Percentiles rank a stretch among this genome's conserved stretches.
phyloP scores from a whole-genome alignment of 2,329 filamentous ascomycete genomes.

The Colletotrichum sp. region DNA sequence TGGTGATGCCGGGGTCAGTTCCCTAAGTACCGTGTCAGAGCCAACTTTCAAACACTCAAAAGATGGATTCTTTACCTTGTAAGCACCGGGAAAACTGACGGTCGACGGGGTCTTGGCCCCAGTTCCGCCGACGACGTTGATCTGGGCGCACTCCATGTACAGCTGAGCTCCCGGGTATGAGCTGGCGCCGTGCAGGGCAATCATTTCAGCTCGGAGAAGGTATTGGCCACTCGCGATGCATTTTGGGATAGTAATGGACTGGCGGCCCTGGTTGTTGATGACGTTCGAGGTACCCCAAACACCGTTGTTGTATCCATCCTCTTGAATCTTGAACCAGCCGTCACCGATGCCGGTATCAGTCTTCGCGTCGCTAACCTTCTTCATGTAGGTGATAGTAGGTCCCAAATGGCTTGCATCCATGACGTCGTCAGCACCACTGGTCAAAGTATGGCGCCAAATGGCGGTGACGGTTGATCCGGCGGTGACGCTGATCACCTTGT shows the following conservation, averaged over 20 bases:
- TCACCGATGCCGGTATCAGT: conserved; percentile 44
- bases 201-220: conserved; percentile 61
- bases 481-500: conserved; percentile 50
- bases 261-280: conserved; percentile 51
- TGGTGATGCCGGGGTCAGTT: conserved; percentile 38
- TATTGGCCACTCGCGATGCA: conserved; percentile 58
- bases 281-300: conserved; percentile 44
- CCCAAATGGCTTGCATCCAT: conserved; percentile 58
- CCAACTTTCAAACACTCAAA: neutral
- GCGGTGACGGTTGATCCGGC: conserved; percentile 52
- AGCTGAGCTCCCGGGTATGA: conserved; percentile 47
- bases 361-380: conserved; percentile 56
- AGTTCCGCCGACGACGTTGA: conserved; percentile 40
- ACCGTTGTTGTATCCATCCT: conserved; percentile 45
- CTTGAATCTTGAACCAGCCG: conserved; percentile 50
- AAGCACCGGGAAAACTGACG: conserved; percentile 42
- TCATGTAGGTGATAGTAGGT: conserved; percentile 59
- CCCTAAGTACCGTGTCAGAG: conserved; percentile 6
- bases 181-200: conserved; percentile 55
- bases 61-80: conserved; percentile 27
- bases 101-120: conserved; percentile 34
- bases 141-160: conserved; percentile 51
- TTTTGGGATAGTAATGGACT: conserved; percentile 52
- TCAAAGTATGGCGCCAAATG: conserved; percentile 57
- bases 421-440: conserved; percentile 47